phyloP scores from a whole-genome alignment of 2,329 filamentous ascomycete species.

The Fusarium equiseti region DNA sequence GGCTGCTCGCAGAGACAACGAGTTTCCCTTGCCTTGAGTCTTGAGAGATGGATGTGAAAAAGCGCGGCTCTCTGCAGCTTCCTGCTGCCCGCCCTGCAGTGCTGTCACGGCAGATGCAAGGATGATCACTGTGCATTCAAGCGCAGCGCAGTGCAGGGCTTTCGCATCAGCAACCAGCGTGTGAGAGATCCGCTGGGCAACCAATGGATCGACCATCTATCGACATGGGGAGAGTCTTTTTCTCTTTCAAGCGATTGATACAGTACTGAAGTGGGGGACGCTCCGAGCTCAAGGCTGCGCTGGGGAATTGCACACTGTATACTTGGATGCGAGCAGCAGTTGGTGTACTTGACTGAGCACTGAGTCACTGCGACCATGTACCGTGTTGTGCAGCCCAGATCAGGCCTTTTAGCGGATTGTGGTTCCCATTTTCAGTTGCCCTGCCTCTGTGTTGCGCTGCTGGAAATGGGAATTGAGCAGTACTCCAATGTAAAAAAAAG shows the following conservation, averaged over 20 bases:
- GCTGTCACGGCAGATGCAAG: constrained; percentile 20
- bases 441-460: constrained; percentile 12
- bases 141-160: background rate
- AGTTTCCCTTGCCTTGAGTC: background rate
- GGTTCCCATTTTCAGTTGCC: constrained; percentile 19
- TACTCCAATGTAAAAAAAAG: background rate
- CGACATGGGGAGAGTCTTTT: constrained; percentile 15
- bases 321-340: constrained; percentile 28
- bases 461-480: constrained; percentile 25
- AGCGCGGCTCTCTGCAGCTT: constrained; percentile 13
- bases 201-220: constrained; percentile 29
- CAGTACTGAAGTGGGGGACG: constrained; percentile 24
- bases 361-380: background rate
- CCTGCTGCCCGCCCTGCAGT: constrained; percentile 20
- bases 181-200: constrained; percentile 17
- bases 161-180: constrained; percentile 17
- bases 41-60: background rate
- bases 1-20: constrained; percentile 11
- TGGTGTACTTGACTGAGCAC: constrained; percentile 19
- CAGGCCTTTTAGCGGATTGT: constrained; percentile 10
- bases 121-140: constrained; percentile 17
- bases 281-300: constrained; percentile 48
- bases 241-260: constrained; percentile 25
- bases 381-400: constrained; percentile 1
- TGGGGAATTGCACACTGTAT: constrained; percentile 43